Percentiles rank a stretch among this genome's conserved stretches.
Evolutionary conservation across 2,329 filamentous ascomycete genomes (phyloP).

Genomic region (Clonostachys chloroleuca): DNA sequence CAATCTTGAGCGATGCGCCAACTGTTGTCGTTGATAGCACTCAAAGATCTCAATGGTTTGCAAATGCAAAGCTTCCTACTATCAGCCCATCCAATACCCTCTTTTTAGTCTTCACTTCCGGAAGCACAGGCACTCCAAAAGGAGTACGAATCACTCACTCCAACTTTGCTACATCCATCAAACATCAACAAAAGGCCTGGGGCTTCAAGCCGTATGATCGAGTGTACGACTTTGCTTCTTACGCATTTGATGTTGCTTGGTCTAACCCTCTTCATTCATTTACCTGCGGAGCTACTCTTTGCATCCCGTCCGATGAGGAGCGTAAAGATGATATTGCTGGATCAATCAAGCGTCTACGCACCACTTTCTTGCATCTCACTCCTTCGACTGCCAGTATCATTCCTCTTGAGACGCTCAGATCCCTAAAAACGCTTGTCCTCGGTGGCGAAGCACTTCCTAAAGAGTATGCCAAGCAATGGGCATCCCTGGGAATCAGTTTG

Average conservation of each 20-base stretch:
- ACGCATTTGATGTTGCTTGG: constrained; percentile 30
- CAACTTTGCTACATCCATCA: neutral
- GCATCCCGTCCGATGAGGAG: constrained; percentile 12
- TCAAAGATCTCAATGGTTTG: too few relatives aligned
- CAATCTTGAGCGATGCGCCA: too few relatives aligned
- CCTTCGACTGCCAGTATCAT: neutral
- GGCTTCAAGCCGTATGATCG: too few relatives aligned
- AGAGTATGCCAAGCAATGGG: constrained; percentile 8
- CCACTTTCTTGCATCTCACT: neutral
- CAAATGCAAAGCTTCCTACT: too few relatives aligned
- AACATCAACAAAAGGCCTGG: too few relatives aligned
- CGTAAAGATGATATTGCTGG: neutral
- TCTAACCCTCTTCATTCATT: constrained; percentile 30
- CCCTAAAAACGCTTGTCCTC: neutral
- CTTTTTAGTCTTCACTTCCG: constrained; percentile 4
- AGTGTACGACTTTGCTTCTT: constrained; percentile 3
- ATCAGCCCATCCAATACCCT: constrained; percentile 1
- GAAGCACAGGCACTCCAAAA: too few relatives aligned
- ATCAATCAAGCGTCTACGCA: neutral
- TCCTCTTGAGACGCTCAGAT: neutral
- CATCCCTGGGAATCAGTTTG: neutral
- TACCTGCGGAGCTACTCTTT: constrained; percentile 28
- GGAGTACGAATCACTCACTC: constrained; percentile 3
- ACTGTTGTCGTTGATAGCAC: too few relatives aligned
- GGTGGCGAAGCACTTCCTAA: constrained; percentile 3